These are phyloP conservation scores for Chloromonas sp. DNA, from an alignment of 163 green algal species.

Conservation along the genomic window DNA sequence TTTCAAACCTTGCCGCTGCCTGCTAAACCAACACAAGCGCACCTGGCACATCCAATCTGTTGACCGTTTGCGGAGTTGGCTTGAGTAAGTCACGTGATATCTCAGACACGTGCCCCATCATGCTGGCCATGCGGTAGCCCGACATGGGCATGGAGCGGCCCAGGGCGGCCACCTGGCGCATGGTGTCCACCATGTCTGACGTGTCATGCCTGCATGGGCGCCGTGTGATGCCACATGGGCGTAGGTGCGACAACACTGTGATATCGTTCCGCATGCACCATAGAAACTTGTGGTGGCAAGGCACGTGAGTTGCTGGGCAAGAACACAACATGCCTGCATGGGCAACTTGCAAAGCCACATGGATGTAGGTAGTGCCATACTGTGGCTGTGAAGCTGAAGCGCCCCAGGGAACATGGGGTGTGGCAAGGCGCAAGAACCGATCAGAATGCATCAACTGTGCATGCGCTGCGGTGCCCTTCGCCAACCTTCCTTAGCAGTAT, in stretches of 20 bases:
- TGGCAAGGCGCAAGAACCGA: no score
- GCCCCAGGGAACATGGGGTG: no score
- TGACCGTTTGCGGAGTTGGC: neutral
- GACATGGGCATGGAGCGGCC: neutral
- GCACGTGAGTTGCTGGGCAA: no score
- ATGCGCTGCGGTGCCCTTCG: no score
- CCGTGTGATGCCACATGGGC: neutral
- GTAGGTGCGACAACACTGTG: neutral
- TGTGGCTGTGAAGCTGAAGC: no score
- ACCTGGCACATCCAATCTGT: neutral
- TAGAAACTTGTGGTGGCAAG: no score
- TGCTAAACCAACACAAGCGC: neutral
- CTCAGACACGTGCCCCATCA: neutral
- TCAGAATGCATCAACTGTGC: no score
- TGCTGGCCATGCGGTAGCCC: neutral
- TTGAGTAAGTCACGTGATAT: neutral
- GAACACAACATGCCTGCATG: no score
- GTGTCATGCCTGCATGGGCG: slow-evolving; percentile 1
- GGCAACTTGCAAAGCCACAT: no score
- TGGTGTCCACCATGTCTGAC: slow-evolving; percentile 1
- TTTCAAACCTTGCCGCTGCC: no score
- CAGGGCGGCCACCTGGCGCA: neutral
- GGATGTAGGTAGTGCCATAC: no score
- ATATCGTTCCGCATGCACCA: neutral
- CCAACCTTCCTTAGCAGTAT: no score